phyloP scores from a whole-genome alignment of 2,329 filamentous ascomycete species.

The Phoma herbarum region DNA sequence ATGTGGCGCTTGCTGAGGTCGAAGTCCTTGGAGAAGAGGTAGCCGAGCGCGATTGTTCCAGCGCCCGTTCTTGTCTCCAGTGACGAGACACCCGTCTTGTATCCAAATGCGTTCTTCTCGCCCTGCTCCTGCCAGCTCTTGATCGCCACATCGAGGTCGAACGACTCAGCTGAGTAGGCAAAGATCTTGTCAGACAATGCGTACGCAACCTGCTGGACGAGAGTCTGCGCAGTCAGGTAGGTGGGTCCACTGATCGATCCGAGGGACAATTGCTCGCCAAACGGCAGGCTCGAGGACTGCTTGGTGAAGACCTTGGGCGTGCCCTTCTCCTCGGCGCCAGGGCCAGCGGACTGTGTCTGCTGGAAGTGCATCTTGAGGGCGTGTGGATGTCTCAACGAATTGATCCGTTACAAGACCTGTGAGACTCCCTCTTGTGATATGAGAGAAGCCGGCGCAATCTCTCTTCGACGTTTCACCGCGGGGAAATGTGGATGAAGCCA shows the following conservation, averaged over 20 bases:
- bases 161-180: conserved; percentile 92
- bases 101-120: conserved; percentile 83
- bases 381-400: conserved; percentile 23
- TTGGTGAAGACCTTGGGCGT: conserved; percentile 49
- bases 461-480: conserved; percentile 28
- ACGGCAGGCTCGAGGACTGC: conserved; percentile 61
- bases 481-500: conserved; percentile 26
- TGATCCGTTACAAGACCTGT: conserved; percentile 17
- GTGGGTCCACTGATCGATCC: conserved; percentile 80
- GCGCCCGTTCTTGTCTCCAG: conserved; percentile 90
- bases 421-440: conserved; percentile 19
- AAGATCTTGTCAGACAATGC: conserved; percentile 96
- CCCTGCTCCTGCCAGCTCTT: conserved; percentile 76
- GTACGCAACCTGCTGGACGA: conserved; percentile 96
- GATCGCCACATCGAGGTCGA: conserved; percentile 85
- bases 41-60: conserved; percentile 89
- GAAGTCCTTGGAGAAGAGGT: conserved; percentile 97
- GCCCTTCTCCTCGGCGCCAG: conserved; percentile 43
- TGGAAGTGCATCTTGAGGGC: conserved; percentile 50
- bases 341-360: conserved; percentile 49
- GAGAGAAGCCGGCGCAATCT: conserved; percentile 23
- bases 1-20: conserved; percentile 90
- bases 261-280: conserved; percentile 61
- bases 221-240: conserved; percentile 90
- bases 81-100: conserved; percentile 77